Base-by-base conservation (phyloP, 2,329 filamentous ascomycete species). In the Verticillium albo-atrum region DNA sequence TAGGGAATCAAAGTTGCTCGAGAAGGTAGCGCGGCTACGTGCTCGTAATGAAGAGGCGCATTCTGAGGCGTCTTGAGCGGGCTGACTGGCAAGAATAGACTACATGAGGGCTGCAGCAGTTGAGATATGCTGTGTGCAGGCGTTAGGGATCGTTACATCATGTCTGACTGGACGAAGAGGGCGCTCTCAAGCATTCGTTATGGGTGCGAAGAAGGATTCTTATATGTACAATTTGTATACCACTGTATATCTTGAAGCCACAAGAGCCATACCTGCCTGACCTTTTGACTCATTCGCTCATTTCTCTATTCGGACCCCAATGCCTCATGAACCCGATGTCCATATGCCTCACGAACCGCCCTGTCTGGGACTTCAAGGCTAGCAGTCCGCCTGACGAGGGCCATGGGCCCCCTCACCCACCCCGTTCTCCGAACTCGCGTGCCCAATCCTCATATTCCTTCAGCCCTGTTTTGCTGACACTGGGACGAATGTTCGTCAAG, bases 391-490 rank as follows among this genome's bases (percentile, higher is more conserved):
- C 15, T 15, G 6, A n/a, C 3, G 34, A 15, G 34, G 34, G 17
- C 6, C 34, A 37, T 15, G 6, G 34, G 17, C 15, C 2, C 34
- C 34, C 26, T 73, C 75, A 96, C 23, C 92, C 92, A 35, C 92
- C 94, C 47, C 94, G 80, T 75, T 99, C 95, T 53, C 95, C 95
- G 80, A 95, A 99, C 71, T 96, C 89, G 70, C 74, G 87, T 3
- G 95, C 92, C 95, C 95, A 99, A 63, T 96, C 89, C 74, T 98
- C 95, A 72, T 96, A 97, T 70, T 92, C 85, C 70, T 91, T 89
- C 42, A 99, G 75, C 0, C 95, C 92, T 57, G 91, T 81, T 70
- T 88, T 90, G 70, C 91, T 92, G 3, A 99, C 94, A 73, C 91
- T 96, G 0, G 95, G 94, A 54, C 94, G 82, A 64, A 99, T 98